Evolutionary conservation across 1,284 basidiomycete genomes (phyloP), one percentile per base, ranked within the genome.

Genomic region (Cutaneotrichosporon daszewskae): DNA sequence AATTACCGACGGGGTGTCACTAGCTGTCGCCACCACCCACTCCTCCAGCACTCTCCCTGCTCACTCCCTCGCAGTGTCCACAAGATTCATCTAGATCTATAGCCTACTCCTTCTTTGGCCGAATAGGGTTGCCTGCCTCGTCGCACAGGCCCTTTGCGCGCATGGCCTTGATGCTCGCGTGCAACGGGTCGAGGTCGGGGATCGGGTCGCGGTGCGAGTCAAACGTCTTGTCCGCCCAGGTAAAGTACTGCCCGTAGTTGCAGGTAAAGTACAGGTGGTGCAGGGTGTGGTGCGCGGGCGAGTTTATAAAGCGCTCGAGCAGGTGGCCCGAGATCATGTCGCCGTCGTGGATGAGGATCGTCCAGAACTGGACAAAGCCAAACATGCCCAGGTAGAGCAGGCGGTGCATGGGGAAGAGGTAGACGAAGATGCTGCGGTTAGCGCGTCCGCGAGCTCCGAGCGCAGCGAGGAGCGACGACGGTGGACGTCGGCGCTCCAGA

Each of bases 171-270:
- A 71, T 33, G 37, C 71, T 65, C 25, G 88, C 87, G 23, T 84
- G 75, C 41, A 96, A 59, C 2, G 95, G 94, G 65, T 98, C 94
- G 34, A 96, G 80, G 43, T 79, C 76, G 10, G 83, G 79, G 45
- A 78, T 78, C 3, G 94, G 94, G 45, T 89, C 83, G 42, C 89
- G 83, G 74, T 96, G 97, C 8, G 87, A 90, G 40, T 81, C 81
- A 48, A 83, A 84, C 40, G 77, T 76, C 39, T 83, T 80, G 72
- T 99, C 94, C 26, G 89, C 89, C 80, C 85, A 90, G 34, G 91
- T 96, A 69, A 98, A 97, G 76, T 97, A 98, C 82, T 75, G 85
- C 16, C 91, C 92, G 69, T 94, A 96, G 76, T 96, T 96, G 63
- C 87, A 86, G 20, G 86, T 95, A 72, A 95, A 96, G 74, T 92